Evolutionary conservation across 345 rosid genomes (phyloP), one percentile per base, ranked within the genome.

Genomic region (Lepidium didymum): DNA sequence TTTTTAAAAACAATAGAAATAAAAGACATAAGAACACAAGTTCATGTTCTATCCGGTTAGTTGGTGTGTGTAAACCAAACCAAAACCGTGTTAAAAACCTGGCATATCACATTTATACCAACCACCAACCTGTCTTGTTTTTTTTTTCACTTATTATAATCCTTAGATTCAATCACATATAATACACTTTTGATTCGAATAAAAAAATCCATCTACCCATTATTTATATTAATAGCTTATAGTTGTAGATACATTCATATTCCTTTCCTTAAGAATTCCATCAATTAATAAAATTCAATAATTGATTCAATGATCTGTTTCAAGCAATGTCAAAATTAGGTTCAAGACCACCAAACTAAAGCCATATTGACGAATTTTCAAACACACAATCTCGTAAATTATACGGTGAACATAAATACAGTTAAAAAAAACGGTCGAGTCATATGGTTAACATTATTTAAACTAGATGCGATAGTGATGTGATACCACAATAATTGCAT

Each of bases 11-110:
- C 10, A 6, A 56, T 38, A 12, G 38, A 16, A 56, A 38, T 19
- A 56, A 10, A 67, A 61, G 72, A 68, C 69, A 62, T 14, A 59
- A 53, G 37, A 68, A 74, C 10, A 44, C 21, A 55, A 62, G 64
- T 19, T 40, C 64, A 62, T 31, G 68, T 75, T 54, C 64, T 54
- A 10, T 27, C 45, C 7, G 46, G 62, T 62, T 18, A 45, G 69
- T 49, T 56, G 70, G 70, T 62, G 52, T 44, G 37, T 37, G 8
- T 12, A 37, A 67, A 67, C 64, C 78, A 68, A 67, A 60, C 68
- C 64, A 44, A 74, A 74, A 67, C 73, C 68, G 78, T 74, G 73
- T 74, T 74, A 74, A 52, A 6, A 74, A 74, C 73, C 72, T 60
- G 72, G 68, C 68, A 68, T 46, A 8, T 10, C 53, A 29, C 69